phyloP scores from a whole-genome alignment of 495 filamentous ascomycete genomes.

The Aspergillus saccharolyticus region DNA sequence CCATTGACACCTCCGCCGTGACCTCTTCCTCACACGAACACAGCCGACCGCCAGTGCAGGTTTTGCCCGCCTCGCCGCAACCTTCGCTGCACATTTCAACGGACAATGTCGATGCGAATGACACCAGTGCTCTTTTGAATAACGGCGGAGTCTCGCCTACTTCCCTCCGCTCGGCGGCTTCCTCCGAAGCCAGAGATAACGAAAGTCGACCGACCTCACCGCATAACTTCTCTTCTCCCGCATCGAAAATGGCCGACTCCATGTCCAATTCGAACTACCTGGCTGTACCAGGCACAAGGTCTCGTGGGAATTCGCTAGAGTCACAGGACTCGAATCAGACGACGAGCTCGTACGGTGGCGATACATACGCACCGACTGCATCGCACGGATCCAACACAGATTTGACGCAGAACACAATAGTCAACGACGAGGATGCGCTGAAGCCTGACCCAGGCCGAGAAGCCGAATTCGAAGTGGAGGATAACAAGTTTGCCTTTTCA shows the following conservation, averaged over 20 bases:
- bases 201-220: conserved; percentile 83
- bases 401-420: conserved; percentile 34
- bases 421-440: conserved; percentile 56
- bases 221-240: conserved; percentile 79
- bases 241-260: conserved; percentile 42
- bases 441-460: conserved; percentile 67
- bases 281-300: conserved; percentile 55
- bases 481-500: conserved; percentile 79
- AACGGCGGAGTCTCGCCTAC: conserved; percentile 48
- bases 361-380: conserved; percentile 40
- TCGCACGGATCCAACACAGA: conserved; percentile 32
- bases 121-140: conserved; percentile 37
- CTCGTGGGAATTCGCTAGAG: conserved; percentile 62
- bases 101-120: conserved; percentile 37
- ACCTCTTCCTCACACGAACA: conserved; percentile 27
- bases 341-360: conserved; percentile 48
- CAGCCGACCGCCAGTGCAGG: conserved; percentile 20
- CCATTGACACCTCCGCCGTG: conserved; percentile 70
- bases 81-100: conserved; percentile 41
- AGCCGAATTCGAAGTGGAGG: conserved; percentile 62
- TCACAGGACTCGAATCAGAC: conserved; percentile 50
- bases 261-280: conserved; percentile 52
- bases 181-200: conserved; percentile 68
- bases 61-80: conserved; percentile 35
- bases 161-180: conserved; percentile 52